Conservation (phyloP, 2,329 filamentous ascomycete genomes). For the Aspergillus eucalypticola region DNA sequence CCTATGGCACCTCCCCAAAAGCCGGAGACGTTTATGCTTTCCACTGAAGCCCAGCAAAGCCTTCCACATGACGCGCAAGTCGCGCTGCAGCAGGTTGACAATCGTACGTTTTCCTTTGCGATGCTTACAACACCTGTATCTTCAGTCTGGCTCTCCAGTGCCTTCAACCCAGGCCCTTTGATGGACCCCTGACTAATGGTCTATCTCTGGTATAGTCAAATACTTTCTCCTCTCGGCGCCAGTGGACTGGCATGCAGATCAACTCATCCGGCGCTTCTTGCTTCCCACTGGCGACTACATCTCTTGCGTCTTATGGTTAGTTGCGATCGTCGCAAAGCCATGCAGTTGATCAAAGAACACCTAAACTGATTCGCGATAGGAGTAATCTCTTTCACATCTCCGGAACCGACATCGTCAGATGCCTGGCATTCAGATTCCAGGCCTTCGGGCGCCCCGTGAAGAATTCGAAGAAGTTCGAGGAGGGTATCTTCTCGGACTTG, state of each 20-base stretch:
- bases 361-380: conserved; percentile 50
- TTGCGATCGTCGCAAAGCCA: conserved; percentile 16
- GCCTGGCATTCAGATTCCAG: conserved; percentile 96
- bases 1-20: conserved; percentile 91
- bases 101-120: conserved; percentile 62
- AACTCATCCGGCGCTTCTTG: conserved; percentile 94
- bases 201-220: conserved; percentile 68
- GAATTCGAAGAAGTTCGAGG: conserved; percentile 99
- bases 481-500: conserved; percentile 98
- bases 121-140: neutral
- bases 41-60: conserved; percentile 93
- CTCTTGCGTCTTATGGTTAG: conserved; percentile 89
- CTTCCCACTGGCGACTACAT: conserved; percentile 98
- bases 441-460: conserved; percentile 97
- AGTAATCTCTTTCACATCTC: conserved; percentile 99
- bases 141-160: neutral
- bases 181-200: conserved; percentile 6
- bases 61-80: conserved; percentile 95
- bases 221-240: conserved; percentile 99
- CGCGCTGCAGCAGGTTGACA: conserved; percentile 96
- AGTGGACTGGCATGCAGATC: conserved; percentile 94
- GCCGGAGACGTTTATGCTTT: conserved; percentile 98
- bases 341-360: conserved; percentile 12
- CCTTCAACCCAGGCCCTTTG: neutral
- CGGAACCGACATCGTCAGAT: conserved; percentile 97